Evolutionary conservation across 169 alveolate genomes (phyloP), one percentile per base, ranked within the genome.

Genomic region (Babesia ovata): DNA sequence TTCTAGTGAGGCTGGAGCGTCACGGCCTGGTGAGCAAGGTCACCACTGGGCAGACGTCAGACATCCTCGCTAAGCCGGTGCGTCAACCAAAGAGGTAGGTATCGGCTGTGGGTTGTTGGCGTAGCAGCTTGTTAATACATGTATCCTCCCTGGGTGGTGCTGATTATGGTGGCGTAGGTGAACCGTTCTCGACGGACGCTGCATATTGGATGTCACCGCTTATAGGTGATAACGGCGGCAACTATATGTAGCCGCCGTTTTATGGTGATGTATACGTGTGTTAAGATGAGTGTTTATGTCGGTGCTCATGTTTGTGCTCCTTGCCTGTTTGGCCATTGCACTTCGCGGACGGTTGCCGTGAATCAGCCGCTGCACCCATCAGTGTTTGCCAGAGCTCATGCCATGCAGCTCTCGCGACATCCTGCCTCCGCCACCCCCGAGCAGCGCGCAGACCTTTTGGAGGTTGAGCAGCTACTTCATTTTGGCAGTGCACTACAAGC

Each of bases 391-490:
- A 33, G 39, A 6, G 6, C 10, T 33, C 2, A 45, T 45, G n/a
- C 50, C 50, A 16, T 61, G 33, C 75, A 79, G 87, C 22, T 84
- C 72, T 13, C 33, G 52, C 14, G 73, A 52, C 26, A 60, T 71
- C 58, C 57, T 66, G 59, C 71, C 86, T 21, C 59, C 69, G 24
- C 77, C 58, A 45, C 83, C 63, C 6, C 85, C 62, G 9, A 22
- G 59, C 44, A 60, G 14, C 22, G 48, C 66, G 50, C 92, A 86
- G 60, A 42, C 81, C 33, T 84, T 57, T 45, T 88, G 87, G 84
- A 75, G 91, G 57, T 61, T 88, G 28, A 88, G 84, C 74, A 88
- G 73, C 33, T 75, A 85, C 50, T 76, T 88, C 29, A 75, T 88
- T 13, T 36, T 85, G 44, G 91, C 65, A n/a, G 79, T 88, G 28